These are phyloP conservation scores for Fusarium pseudograminearum DNA, from an alignment of 2,329 filamentous ascomycete species.

Conservation along the genomic window DNA sequence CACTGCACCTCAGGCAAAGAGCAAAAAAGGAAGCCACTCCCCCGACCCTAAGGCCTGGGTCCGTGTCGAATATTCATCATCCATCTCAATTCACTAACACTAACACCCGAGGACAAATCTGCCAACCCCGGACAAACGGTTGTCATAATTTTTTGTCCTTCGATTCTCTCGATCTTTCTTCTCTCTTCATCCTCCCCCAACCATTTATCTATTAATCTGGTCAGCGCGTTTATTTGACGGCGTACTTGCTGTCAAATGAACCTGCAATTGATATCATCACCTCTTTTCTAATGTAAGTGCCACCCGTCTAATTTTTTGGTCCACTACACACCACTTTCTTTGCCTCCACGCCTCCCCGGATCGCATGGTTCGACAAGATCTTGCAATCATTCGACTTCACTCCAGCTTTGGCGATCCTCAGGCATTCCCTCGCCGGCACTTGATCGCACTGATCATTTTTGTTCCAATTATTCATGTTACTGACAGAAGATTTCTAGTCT, in stretches of 20 bases:
- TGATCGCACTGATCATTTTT: slow-evolving; percentile 10
- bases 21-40: slow-evolving; percentile 48
- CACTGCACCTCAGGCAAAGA: slow-evolving; percentile 47
- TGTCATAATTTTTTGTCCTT: slow-evolving; percentile 42
- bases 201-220: slow-evolving; percentile 45
- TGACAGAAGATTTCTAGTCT: slow-evolving; percentile 56
- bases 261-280: slow-evolving; percentile 79
- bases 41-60: slow-evolving; percentile 41
- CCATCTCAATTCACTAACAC: slow-evolving; percentile 33
- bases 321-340: slow-evolving; percentile 40
- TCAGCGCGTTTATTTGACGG: slow-evolving; percentile 93
- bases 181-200: slow-evolving; percentile 37
- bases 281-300: slow-evolving; percentile 72
- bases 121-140: slow-evolving; percentile 45
- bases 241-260: slow-evolving; percentile 94
- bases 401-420: slow-evolving; percentile 40
- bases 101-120: slow-evolving; percentile 34
- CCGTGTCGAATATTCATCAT: slow-evolving; percentile 43
- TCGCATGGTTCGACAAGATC: slow-evolving; percentile 47
- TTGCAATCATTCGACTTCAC: slow-evolving; percentile 46
- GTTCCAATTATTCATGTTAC: slow-evolving; percentile 22
- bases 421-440: slow-evolving; percentile 29
- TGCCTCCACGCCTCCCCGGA: slow-evolving; percentile 40
- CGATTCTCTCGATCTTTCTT: slow-evolving; percentile 41
- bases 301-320: slow-evolving; percentile 24